Evolutionary conservation across 805 yeast species (phyloP), one percentile per base, ranked within the genome.

Genomic region (Candida arabinofermentans): DNA sequence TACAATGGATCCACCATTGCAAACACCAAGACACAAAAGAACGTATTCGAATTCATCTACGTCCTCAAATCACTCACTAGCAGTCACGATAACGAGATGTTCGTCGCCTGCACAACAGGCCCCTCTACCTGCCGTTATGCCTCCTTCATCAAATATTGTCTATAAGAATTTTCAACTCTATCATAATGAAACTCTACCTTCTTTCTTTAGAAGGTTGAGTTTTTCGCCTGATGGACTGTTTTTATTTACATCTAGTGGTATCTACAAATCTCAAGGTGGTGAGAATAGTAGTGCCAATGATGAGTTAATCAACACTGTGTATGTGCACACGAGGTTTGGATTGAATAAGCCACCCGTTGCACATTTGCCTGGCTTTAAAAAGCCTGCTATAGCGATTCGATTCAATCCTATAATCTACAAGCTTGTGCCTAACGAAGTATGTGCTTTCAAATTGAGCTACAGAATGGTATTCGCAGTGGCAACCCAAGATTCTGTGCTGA

Each of bases 151-250:
- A 2, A 46, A 44, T 24, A 29, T 46, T 12, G 43, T 50, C n/a
- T 61, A 50, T 48, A 71, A 66, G 44, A 62, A 61, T n/a, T 61
- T 71, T 4, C 67, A 67, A 55, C 58, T 87, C 5, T 88, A 85
- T 54, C 93, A 89, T 56, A 81, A 89, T 46, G 99, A 91, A 55
- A 81, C 95, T 0, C 71, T 91, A 26, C 88, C 88, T 42, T 85
- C 96, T 1, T 93, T 93, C 57, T 93, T 93, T 68, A 71, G 99
- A 47, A 67, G 98, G 46, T 70, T 91, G 41, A 64, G 83, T 1
- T 88, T 91, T 57, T 84, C 96, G 0, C 96, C 96, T 0, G 97
- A 95, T 62, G 99, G 99, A 0, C 70, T 73, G 41, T 60, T 93
- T 29, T 65, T 93, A 24, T 64, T 91, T 23, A 77, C 95, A 0